Evolutionary conservation across 2,329 filamentous ascomycete genomes (phyloP), one percentile per base, ranked within the genome.

Genomic region (Phialocephala sp.): DNA sequence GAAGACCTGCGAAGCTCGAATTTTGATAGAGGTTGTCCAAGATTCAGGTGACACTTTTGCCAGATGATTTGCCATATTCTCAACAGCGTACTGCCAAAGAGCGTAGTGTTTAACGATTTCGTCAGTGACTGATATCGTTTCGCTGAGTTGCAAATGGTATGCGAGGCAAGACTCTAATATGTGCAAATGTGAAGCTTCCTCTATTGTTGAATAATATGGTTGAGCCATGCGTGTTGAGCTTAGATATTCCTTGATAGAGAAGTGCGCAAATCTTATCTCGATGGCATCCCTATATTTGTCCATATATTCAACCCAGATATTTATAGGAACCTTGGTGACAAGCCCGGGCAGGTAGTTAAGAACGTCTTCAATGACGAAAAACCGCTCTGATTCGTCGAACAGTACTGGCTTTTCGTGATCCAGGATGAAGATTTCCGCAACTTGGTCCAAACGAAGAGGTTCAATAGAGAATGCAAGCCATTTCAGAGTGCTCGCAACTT

Each of bases 181-280:
- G 11, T 61, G 43, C 12, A 22, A 2, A 20, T 61, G 41, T 1
- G 59, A 32, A 52, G 8, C 3, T 24, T 20, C n/a, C 22, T 52
- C 59, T 20, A 32, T 5, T 12, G 22, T 32, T 8, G 20, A 50
- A 39, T 52, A n/a, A 18, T 18, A 18, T 12, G 22, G 14, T 11
- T 24, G 20, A n/a, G 35, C 9, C 37, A 15, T 14, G 5, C n/a
- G 36, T 8, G 50, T 27, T 22, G 75, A 77, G 11, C 59, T 56
- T 4, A 77, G 66, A 56, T 75, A 77, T 56, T 77, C 73, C 62
- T 74, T 75, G 41, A 75, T 71, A 8, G 73, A 76, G 27, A 73
- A 75, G 68, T 79, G 75, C 6, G 74, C 72, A 2, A 77, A 65
- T 59, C 43, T 41, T 27, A 69, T 54, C 27, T 64, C 60, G 1